phyloP scores from a whole-genome alignment of 805 yeast species.

The Candida ovalis region DNA sequence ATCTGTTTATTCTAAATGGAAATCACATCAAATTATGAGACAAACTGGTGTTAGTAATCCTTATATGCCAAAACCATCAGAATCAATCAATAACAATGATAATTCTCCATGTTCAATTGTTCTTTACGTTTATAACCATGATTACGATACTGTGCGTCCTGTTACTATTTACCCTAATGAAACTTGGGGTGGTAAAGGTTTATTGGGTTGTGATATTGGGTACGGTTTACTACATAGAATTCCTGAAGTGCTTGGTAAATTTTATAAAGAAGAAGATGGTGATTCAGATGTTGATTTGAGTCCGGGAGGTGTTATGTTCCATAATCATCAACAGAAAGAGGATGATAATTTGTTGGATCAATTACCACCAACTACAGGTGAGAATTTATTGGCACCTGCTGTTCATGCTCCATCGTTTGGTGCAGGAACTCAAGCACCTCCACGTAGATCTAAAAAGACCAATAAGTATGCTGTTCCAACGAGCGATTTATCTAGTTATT shows the following conservation, averaged over 20 bases:
- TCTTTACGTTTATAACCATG: slow-evolving; percentile 82
- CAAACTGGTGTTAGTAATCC: slow-evolving; percentile 2
- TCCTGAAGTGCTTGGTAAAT: slow-evolving; percentile 63
- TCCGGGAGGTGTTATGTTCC: slow-evolving; percentile 25
- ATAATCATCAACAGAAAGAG: slow-evolving; percentile 2
- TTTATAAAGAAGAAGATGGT: slow-evolving; percentile 11
- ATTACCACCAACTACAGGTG: slow-evolving; percentile 9
- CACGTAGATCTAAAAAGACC: slow-evolving; percentile 14
- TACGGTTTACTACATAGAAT: slow-evolving; percentile 74
- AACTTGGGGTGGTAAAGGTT: slow-evolving; percentile 80
- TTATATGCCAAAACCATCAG: slow-evolving; percentile 24
- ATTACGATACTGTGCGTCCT: slow-evolving; percentile 80
- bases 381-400: slow-evolving; percentile 16
- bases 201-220: slow-evolving; percentile 92
- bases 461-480: slow-evolving; percentile 9
- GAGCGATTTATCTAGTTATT: slow-evolving; percentile 34
- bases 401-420: slow-evolving; percentile 25
- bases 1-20: slow-evolving; percentile 41
- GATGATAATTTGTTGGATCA: background rate
- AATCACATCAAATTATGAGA: slow-evolving; percentile 7
- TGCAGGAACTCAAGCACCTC: slow-evolving; percentile 4
- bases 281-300: slow-evolving; percentile 18
- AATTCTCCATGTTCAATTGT: slow-evolving; percentile 35
- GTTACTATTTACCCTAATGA: slow-evolving; percentile 72
- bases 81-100: background rate